These are phyloP conservation scores for Croton laevigatus DNA, from an alignment of 441 rosid genomes.

Conservation along the genomic window DNA sequence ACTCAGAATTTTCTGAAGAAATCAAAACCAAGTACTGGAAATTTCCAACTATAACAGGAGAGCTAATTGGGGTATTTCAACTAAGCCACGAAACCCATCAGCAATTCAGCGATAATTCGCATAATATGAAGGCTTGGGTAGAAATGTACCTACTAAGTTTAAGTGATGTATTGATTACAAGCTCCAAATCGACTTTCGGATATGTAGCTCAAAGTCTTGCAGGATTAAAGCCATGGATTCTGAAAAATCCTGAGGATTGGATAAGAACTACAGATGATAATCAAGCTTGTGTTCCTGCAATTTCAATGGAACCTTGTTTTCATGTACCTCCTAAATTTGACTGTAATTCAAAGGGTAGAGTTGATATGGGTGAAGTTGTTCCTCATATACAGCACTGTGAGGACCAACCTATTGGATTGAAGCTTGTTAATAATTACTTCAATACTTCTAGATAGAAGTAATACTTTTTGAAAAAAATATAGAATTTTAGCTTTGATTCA, in stretches of 20 bases:
- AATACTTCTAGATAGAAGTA: background rate
- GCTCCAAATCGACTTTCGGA: conserved; percentile 29
- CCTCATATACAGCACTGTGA: conserved; percentile 71
- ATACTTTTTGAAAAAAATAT: no score
- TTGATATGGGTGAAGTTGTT: conserved; percentile 15
- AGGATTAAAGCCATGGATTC: conserved; percentile 28
- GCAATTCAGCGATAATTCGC: conserved; percentile 20
- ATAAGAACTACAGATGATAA: no score
- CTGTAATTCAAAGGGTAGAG: background rate
- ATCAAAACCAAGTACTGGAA: conserved; percentile 47
- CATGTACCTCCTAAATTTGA: background rate
- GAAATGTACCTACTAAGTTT: conserved; percentile 28
- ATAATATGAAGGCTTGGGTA: conserved; percentile 33
- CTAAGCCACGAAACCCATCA: conserved; percentile 54
- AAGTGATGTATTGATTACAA: conserved; percentile 27
- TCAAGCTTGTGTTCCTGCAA: background rate
- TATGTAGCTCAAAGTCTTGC: conserved; percentile 31
- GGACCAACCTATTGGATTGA: conserved; percentile 69
- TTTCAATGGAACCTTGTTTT: background rate
- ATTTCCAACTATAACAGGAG: conserved; percentile 47
- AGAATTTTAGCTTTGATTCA: no score
- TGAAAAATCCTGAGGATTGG: background rate
- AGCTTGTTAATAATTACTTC: conserved; percentile 28
- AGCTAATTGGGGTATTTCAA: conserved; percentile 49
- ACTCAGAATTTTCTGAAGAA: conserved; percentile 46